Evolutionary conservation across 2,329 filamentous ascomycete species (phyloP).

Genomic region (Pseudogymnoascus sp.): DNA sequence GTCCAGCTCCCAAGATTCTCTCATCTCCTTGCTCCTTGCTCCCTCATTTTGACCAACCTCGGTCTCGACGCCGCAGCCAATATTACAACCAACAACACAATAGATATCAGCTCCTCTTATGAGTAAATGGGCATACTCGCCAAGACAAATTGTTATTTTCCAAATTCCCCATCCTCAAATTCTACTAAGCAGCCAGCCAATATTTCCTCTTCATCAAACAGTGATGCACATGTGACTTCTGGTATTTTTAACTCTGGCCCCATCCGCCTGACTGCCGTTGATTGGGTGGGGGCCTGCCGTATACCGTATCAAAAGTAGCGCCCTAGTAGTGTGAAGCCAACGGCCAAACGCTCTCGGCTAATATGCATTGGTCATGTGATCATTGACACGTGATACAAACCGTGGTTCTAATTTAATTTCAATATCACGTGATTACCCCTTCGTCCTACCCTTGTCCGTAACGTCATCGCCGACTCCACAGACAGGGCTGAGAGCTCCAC

Average conservation of each 20-base stretch:
- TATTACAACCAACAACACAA: not conserved
- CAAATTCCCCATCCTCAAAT: not conserved
- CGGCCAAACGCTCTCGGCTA: not conserved
- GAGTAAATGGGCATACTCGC: not conserved
- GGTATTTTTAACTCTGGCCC: not conserved
- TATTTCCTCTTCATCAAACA: not conserved
- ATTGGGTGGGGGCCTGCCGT: not conserved
- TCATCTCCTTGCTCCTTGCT: not conserved
- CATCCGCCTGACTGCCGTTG: not conserved
- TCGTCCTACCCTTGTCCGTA: not conserved
- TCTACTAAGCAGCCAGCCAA: not conserved
- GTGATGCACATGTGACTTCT: not conserved
- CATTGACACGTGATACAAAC: not conserved
- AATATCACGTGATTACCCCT: not conserved
- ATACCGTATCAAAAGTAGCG: not conserved
- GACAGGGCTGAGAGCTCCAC: not conserved
- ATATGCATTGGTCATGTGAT: not conserved
- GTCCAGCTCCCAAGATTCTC: not conserved
- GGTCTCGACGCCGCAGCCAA: not conserved
- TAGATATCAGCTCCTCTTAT: not conserved
- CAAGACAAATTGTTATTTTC: not conserved
- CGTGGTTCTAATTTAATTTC: not conserved
- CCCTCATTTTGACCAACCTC: not conserved
- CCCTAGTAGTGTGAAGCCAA: not conserved
- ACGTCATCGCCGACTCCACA: not conserved